Evolutionary conservation across 495 filamentous ascomycete species (phyloP), one percentile per base, ranked within the genome.

Genomic region (Annulohypoxylon maeteangense): DNA sequence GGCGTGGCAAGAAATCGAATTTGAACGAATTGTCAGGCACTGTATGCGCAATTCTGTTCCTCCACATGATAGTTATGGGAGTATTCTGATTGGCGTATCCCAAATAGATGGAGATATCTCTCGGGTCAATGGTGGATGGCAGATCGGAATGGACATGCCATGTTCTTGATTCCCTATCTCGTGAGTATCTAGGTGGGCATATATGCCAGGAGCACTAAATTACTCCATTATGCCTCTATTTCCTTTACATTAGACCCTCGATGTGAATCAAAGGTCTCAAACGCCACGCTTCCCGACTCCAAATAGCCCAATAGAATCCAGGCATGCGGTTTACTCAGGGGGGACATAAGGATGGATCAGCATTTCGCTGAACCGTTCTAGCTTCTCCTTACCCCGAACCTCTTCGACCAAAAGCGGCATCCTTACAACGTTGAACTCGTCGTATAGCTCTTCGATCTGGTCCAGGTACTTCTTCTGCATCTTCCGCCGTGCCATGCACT

Each of bases 401-500:
- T 99, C 95, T 79, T 98, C 95, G 2, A 95, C 92, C 74, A 99
- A 81, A 70, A 98, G 81, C 20, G 95, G 95, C 92, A 98, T 97
- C 83, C 93, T 93, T 48, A 99, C 95, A 32, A 99, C 95, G 78
- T 99, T 97, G 80, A 99, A 99, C 78, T 99, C 95, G 70, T 98
- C 94, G 74, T 99, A 99, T 54, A 99, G 81, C 84, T 99, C 96
- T 81, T 97, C 93, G 68, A 98, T 98, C 84, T 99, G 95, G 74
- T 97, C 95, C 22, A 99, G 83, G 76, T 99, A 99, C 81, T 99
- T 99, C 89, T 95, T 96, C 84, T 99, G 95, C 95, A 99, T 99
- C 83, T 94, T 94, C 75, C 95, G 86, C 62, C 95, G 84, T 27
- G 95, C 92, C 74, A 93, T 97, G 80, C 95, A 99, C 83, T 99